Evolutionary conservation across 1,284 basidiomycete genomes (phyloP), one percentile per base, ranked within the genome.

Genomic region (Caloboletus firmus): DNA sequence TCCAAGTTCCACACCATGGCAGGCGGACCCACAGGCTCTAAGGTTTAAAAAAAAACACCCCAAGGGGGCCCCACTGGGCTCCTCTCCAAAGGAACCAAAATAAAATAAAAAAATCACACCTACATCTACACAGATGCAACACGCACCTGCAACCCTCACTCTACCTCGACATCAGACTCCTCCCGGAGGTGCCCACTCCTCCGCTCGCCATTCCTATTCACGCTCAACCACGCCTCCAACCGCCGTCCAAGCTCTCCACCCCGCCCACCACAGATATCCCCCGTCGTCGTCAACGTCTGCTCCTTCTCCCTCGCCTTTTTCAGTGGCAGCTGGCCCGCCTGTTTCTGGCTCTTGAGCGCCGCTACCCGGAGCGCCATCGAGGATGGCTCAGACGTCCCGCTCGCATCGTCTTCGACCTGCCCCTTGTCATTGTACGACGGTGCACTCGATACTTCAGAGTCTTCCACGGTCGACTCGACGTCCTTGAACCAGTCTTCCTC

Each of bases 181-280:
- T 62, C 61, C 30, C 48, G 37, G 1, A 17, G 15, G 11, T 54
- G 50, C 28, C 36, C 46, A 35, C 17, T 1, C 31, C 17, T 1
- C 31, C 61, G 58, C 15, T 18, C 32, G 10, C 54, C 59, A 7
- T 69, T 53, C 45, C 49, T 59, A 26, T 59, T 58, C 17, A 59
- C 55, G 22, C 71, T 79, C 60, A 90, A 71, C 83, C 86, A 87
- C 37, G 85, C 87, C 67, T 90, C 88, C 49, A 90, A 70, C 51
- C 87, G 70, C 45, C 85, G 72, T 24, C 87, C 87, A 7, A 90
- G 72, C 72, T 90, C 87, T 5, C 87, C 88, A 0, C 87, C 87
- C 6, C 84, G 77, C 31, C 88, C 87, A 41, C 87, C 87, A 64
- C 87, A 89, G 22, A 84, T 79, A 66, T 89, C 88, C 0, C 87